Evolutionary conservation across 805 yeast species (phyloP).

Genomic region (Zygoascus flipseniorum): DNA sequence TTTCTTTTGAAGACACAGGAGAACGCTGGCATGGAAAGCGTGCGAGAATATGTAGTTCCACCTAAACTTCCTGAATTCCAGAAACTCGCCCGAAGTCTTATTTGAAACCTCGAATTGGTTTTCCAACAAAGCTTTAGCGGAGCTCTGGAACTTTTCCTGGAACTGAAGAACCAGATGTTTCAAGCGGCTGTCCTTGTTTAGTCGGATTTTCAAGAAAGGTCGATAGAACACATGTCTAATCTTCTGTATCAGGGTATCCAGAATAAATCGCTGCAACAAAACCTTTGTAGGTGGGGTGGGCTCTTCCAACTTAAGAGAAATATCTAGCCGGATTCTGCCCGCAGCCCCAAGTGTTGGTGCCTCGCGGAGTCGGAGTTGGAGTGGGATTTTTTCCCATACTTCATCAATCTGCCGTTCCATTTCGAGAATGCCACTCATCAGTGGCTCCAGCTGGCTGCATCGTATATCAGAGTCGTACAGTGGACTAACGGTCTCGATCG

Average conservation of each 20-base stretch:
- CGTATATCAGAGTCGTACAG: slow-evolving; percentile 5
- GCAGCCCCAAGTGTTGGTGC: neutral
- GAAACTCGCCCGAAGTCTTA: neutral
- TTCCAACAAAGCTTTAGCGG: slow-evolving; percentile 7
- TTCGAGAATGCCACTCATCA: neutral
- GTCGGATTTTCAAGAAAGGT: slow-evolving; percentile 4
- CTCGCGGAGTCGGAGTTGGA: slow-evolving; percentile 1
- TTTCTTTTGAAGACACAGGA: slow-evolving; percentile 2
- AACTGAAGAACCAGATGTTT: neutral
- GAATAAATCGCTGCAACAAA: slow-evolving; percentile 7
- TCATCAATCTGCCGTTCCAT: neutral
- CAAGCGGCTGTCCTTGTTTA: neutral
- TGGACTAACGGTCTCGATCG: slow-evolving; percentile 1
- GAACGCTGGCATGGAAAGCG: slow-evolving; percentile 10
- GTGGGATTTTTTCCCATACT: slow-evolving; percentile 3
- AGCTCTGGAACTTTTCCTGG: slow-evolving; percentile 6
- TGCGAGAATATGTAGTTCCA: slow-evolving; percentile 10
- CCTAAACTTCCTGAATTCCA: slow-evolving; percentile 5
- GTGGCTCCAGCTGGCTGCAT: neutral
- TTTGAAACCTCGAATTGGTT: slow-evolving; percentile 4
- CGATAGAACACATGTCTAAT: slow-evolving; percentile 6
- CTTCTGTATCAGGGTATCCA: slow-evolving; percentile 11
- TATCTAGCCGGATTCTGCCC: slow-evolving; percentile 3
- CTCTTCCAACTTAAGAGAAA: slow-evolving; percentile 4
- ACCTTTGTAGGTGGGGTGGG: slow-evolving; percentile 5